A percentile compares a stretch with the other conserved stretches of the same genome.
Evolutionary conservation across 2,329 filamentous ascomycete species (phyloP).

Genomic region (Apiospora aurea): DNA sequence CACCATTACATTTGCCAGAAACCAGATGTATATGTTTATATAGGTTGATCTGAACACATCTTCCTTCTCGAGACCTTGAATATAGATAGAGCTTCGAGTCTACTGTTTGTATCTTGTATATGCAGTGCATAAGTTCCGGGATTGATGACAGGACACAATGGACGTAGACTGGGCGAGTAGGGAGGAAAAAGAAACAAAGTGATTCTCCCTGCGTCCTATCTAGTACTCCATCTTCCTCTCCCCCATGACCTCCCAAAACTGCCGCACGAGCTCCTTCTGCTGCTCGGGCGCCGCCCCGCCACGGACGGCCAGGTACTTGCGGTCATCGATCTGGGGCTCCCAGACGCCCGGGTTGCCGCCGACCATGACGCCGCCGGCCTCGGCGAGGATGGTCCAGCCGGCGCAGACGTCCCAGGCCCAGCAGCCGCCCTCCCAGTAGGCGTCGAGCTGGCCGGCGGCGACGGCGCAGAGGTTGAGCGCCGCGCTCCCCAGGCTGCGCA

Average conservation of each 20-base stretch:
- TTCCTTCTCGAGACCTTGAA: not conserved
- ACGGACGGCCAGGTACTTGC: slow-evolving; percentile 69
- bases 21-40: not conserved
- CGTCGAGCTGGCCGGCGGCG: slow-evolving; percentile 73
- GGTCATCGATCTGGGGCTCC: slow-evolving; percentile 65
- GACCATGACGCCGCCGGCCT: slow-evolving; percentile 77
- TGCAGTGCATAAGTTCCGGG: not conserved
- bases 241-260: slow-evolving; percentile 69
- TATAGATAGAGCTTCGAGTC: not conserved
- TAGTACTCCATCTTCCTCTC: slow-evolving; percentile 59
- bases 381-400: slow-evolving; percentile 77
- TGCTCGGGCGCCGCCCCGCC: slow-evolving; percentile 58
- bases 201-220: not conserved
- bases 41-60: not conserved
- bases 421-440: slow-evolving; percentile 85
- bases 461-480: slow-evolving; percentile 78
- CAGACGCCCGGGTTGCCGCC: slow-evolving; percentile 78
- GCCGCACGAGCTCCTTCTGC: slow-evolving; percentile 67
- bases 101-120: not conserved
- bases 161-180: not conserved
- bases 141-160: not conserved
- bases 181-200: not conserved
- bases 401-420: slow-evolving; percentile 89
- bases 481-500: slow-evolving; percentile 75
- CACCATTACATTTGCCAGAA: not conserved